Percentiles rank a stretch among this genome's conserved stretches.
Conservation (phyloP, 2,329 filamentous ascomycete species). For the Geosmithia flava region DNA sequence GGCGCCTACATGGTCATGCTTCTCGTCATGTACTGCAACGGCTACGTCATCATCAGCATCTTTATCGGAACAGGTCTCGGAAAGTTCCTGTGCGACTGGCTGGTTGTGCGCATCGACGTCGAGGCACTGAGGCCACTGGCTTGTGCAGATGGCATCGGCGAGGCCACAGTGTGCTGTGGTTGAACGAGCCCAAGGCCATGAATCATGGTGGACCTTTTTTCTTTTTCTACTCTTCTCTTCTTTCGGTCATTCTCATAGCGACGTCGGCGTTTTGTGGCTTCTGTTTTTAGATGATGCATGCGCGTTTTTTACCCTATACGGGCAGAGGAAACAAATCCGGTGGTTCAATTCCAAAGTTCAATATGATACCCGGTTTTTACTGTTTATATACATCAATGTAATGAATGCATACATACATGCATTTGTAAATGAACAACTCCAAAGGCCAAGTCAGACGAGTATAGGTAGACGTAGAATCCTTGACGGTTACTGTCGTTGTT, state of each 20-base stretch:
- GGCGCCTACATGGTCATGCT: constrained; percentile 72
- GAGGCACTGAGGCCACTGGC: constrained; percentile 7
- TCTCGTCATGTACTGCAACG: constrained; percentile 48
- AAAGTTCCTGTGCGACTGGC: constrained; percentile 43
- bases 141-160: constrained; percentile 20
- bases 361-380: too few relatives aligned
- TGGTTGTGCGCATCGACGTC: constrained; percentile 28
- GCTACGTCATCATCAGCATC: constrained; percentile 70
- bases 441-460: too few relatives aligned
- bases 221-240: neutral
- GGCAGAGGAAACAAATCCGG: too few relatives aligned
- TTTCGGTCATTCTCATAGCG: neutral
- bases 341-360: too few relatives aligned
- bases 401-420: too few relatives aligned
- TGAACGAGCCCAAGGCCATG: constrained; percentile 6
- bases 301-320: too few relatives aligned
- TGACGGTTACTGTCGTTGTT: too few relatives aligned
- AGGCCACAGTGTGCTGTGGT: constrained; percentile 34
- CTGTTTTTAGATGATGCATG: too few relatives aligned
- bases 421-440: too few relatives aligned
- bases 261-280: neutral
- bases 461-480: too few relatives aligned
- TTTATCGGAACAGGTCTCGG: constrained; percentile 42
- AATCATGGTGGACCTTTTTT: neutral
- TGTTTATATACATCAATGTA: too few relatives aligned